Conservation (phyloP, 306 rosid genomes). For the Trifolium pratense region DNA sequence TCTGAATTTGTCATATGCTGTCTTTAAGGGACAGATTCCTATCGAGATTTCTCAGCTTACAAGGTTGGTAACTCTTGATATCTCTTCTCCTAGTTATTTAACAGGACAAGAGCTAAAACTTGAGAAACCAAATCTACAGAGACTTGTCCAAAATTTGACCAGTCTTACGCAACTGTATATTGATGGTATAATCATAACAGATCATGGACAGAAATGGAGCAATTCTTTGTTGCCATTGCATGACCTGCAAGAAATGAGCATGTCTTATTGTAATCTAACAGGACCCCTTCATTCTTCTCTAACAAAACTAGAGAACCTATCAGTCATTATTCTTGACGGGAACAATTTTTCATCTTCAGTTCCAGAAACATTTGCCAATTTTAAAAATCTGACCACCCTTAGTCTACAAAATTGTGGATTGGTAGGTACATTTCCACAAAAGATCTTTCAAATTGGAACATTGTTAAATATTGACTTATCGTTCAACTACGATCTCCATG, state of each 20-base stretch:
- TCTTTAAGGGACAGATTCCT: no score
- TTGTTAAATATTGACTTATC: conserved; percentile 35
- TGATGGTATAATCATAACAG: conserved; percentile 46
- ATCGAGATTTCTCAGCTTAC: background rate
- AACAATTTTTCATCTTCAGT: conserved; percentile 33
- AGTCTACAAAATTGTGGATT: background rate
- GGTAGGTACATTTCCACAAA: conserved; percentile 25
- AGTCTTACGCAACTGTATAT: conserved; percentile 38
- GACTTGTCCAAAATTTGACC: conserved; percentile 32
- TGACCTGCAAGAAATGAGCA: conserved; percentile 20
- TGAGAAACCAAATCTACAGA: conserved; percentile 15
- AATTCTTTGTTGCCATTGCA: background rate
- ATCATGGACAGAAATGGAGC: conserved; percentile 49
- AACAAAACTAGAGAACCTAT: background rate
- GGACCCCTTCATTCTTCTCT: conserved; percentile 48
- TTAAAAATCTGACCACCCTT: conserved; percentile 23
- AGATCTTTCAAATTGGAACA: background rate
- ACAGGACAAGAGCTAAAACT: background rate
- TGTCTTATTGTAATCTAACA: conserved; percentile 10
- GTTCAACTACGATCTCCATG: conserved; percentile 13
- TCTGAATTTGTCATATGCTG: no score
- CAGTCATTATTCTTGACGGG: conserved; percentile 5
- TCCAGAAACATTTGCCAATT: conserved; percentile 35
- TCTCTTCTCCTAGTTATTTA: background rate
- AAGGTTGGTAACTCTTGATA: conserved; percentile 41